These are phyloP conservation scores for Alternaria longipes DNA, from an alignment of 2,329 filamentous ascomycete genomes.

Conservation along the genomic window DNA sequence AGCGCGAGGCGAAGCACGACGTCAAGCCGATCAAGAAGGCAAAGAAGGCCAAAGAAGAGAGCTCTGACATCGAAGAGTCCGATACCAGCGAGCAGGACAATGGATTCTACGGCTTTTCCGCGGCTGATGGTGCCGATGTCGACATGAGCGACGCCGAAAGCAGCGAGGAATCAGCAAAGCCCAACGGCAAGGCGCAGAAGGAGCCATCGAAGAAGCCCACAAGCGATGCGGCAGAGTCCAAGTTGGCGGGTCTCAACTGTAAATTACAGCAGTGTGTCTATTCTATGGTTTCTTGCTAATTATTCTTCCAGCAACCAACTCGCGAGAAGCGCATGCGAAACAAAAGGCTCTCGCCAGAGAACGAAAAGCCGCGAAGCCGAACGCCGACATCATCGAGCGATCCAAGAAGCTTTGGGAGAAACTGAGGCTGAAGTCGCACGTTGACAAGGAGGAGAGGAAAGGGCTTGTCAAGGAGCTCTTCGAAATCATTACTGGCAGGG, in stretches of 20 bases:
- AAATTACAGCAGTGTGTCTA: not conserved
- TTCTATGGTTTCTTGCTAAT: conserved; percentile 20
- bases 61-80: conserved; percentile 44
- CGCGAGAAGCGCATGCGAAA: conserved; percentile 88
- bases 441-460: conserved; percentile 86
- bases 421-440: conserved; percentile 89
- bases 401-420: conserved; percentile 98
- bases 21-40: conserved; percentile 40
- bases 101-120: conserved; percentile 49
- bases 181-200: conserved; percentile 32
- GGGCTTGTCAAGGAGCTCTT: conserved; percentile 89
- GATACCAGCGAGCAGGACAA: conserved; percentile 50
- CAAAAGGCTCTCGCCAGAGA: conserved; percentile 89
- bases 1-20: conserved; percentile 37
- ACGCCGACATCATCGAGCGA: conserved; percentile 86
- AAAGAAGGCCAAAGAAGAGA: conserved; percentile 41
- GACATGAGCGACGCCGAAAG: conserved; percentile 34
- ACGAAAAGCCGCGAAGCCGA: conserved; percentile 90
- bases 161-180: conserved; percentile 26
- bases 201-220: conserved; percentile 32
- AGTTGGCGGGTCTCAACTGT: conserved; percentile 42
- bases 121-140: conserved; percentile 37
- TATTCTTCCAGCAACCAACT: conserved; percentile 68
- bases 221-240: conserved; percentile 30
- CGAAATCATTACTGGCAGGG: conserved; percentile 85